Conservation (phyloP, 345 rosid genomes). For the Angophora floribunda region DNA sequence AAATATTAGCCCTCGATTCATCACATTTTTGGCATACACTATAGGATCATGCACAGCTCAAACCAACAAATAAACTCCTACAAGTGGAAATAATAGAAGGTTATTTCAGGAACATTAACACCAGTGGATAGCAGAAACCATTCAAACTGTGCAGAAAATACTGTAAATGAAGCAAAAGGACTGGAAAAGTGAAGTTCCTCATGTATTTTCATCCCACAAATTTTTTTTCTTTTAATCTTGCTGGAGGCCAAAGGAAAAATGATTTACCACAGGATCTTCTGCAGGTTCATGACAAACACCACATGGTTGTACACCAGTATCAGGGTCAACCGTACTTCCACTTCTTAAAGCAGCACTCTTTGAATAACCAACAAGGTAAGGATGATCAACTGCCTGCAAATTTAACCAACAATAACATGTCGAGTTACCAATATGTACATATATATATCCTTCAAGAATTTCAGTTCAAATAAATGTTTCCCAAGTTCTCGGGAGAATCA, state of each 20-base stretch:
- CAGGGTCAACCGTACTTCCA: constrained; percentile 16
- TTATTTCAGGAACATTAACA: not conserved
- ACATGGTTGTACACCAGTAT: constrained; percentile 44
- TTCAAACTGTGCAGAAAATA: not conserved
- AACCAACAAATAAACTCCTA: not conserved
- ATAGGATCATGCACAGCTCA: not conserved
- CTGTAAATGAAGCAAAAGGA: not conserved
- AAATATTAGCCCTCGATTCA: not conserved
- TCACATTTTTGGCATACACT: not conserved
- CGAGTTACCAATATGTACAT: not conserved
- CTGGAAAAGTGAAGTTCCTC: not conserved
- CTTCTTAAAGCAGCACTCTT: constrained; percentile 25
- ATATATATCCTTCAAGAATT: not conserved
- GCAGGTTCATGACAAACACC: constrained; percentile 76
- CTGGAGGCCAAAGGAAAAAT: not conserved
- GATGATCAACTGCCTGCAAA: constrained; percentile 95
- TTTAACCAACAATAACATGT: not conserved
- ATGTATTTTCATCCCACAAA: not conserved
- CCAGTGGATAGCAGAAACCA: not conserved
- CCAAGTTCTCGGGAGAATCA: not conserved
- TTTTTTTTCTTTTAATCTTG: not conserved
- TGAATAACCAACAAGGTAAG: constrained; percentile 88
- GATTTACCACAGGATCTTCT: constrained; percentile 73
- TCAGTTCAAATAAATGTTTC: not conserved
- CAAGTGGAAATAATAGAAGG: not conserved